Base-by-base conservation (phyloP, 768 basidiomycete genomes). In the Pulveroboletus ravenelii region DNA sequence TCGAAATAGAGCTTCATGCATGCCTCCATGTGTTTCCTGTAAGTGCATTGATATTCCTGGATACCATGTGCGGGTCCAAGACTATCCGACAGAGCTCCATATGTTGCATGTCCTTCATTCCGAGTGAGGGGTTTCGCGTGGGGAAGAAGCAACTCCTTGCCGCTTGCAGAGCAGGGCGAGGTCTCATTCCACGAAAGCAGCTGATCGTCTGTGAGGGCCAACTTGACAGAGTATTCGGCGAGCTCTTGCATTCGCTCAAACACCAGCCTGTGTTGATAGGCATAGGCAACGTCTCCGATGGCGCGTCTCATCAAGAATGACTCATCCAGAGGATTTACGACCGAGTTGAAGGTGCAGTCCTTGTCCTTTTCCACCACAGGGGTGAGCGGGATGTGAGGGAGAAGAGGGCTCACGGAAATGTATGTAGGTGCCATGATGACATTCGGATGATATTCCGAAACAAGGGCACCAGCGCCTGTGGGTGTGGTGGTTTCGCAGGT, bases 1-100 rank as follows among this genome's bases (percentile, higher is more conserved):
- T 80, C 74, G 50, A 72, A 80, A 62, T 77, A 80, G 29, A 72
- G 65, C 49, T 70, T 70, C 20, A 69, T 66, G 55, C 72, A 75
- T 45, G 74, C 70, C 47, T 74, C 68, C 80, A 80, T 82, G 56
- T 74, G 72, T 43, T 69, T 65, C 51, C 69, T 70, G 60, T 84
- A 83, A 8, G 76, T 74, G 18, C 78, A 79, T 50, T 75, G 70
- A 40, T n/a, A n/a, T n/a, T n/a, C n/a, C n/a, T n/a, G n/a, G n/a
- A n/a, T n/a, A n/a, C n/a, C n/a, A n/a, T n/a, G n/a, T n/a, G n/a
- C n/a, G n/a, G n/a, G n/a, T n/a, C n/a, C n/a, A n/a, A n/a, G n/a
- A n/a, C n/a, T n/a, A 54, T 68, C 70, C 51, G 78, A 74, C 35
- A 85, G 66, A 25, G 77, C 63, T 43, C 75, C 69, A 55, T 85